phyloP scores from a whole-genome alignment of 306 rosid genomes.

The Acacia melanoxylon region DNA sequence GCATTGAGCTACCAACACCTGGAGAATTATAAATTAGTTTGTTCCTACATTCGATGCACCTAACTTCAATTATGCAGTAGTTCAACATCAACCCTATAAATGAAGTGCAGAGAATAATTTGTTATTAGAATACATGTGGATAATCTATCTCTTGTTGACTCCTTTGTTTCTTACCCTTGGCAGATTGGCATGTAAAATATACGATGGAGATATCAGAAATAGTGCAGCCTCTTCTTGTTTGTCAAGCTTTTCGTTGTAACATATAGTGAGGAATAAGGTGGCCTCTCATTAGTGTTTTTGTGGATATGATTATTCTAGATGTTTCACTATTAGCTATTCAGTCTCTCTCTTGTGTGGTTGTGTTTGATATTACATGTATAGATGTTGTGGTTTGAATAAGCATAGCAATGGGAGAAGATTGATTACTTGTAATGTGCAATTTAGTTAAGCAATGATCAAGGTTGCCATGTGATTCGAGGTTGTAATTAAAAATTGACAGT shows the following conservation, averaged over 20 bases:
- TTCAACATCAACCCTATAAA: conserved; percentile 25
- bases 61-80: conserved; percentile 31
- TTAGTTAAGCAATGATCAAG: conserved; percentile 11
- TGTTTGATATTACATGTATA: conserved; percentile 27
- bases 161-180: conserved; percentile 6
- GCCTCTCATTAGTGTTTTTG: conserved; percentile 24
- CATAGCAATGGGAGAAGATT: conserved; percentile 16
- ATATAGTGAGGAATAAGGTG: conserved; percentile 11
- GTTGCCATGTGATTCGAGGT: not conserved
- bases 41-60: conserved; percentile 22
- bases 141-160: not conserved
- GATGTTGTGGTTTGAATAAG: conserved; percentile 30
- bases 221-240: conserved; percentile 34
- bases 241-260: not conserved
- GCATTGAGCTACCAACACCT: conserved; percentile 30
- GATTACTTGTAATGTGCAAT: conserved; percentile 16
- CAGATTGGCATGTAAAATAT: conserved; percentile 41
- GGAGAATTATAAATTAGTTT: conserved; percentile 28
- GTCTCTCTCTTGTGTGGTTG: not conserved
- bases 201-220: conserved; percentile 33
- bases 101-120: conserved; percentile 24
- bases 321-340: not conserved
- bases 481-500: not conserved
- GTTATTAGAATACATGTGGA: not conserved
- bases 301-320: conserved; percentile 9